Base-by-base conservation (phyloP, 768 basidiomycete genomes). In the Tulasnella sp. region DNA sequence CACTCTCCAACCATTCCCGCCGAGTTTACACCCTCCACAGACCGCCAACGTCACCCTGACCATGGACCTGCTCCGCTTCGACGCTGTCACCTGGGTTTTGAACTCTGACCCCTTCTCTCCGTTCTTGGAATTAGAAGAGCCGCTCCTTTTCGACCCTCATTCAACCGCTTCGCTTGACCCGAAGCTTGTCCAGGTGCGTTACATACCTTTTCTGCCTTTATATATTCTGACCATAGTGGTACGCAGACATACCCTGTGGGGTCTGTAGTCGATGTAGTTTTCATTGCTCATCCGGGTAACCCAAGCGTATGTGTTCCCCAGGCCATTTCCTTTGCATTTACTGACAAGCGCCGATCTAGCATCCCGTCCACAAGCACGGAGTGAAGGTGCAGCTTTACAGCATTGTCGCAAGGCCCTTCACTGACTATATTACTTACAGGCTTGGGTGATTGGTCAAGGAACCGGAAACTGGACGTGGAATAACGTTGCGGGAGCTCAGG, bases 311-410 rank as follows among this genome's bases (percentile, higher is more conserved):
- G 50, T 37, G 9, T n/a, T n/a, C n/a, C n/a, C n/a, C n/a, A n/a
- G n/a, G n/a, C n/a, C n/a, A n/a, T n/a, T n/a, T n/a, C 4, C 2
- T 4, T 35, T 35, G 7, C 14, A 2, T 2, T n/a, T 5, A 17
- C 21, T 3, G 4, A 17, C 6, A 14, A 3, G n/a, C 14, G 32
- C 32, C 17, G 6, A n/a, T 35, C 2, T 19, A 52, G 50, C 50
- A 52, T 27, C 50, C 50, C 25, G 37, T 52, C 27, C 50, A 52
- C 19, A 52, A 52, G n/a, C 50, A 52, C 14, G 50, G 50, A 8
- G 37, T 36, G 7, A 52, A 52, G 32, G 45, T n/a, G n/a, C n/a
- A n/a, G n/a, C n/a, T n/a, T n/a, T n/a, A n/a, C n/a, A n/a, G n/a
- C n/a, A n/a, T n/a, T n/a, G n/a, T n/a, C n/a, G n/a, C n/a, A n/a